Conservation (phyloP, 140 eudicot genomes). For the Senecio squalidus region DNA sequence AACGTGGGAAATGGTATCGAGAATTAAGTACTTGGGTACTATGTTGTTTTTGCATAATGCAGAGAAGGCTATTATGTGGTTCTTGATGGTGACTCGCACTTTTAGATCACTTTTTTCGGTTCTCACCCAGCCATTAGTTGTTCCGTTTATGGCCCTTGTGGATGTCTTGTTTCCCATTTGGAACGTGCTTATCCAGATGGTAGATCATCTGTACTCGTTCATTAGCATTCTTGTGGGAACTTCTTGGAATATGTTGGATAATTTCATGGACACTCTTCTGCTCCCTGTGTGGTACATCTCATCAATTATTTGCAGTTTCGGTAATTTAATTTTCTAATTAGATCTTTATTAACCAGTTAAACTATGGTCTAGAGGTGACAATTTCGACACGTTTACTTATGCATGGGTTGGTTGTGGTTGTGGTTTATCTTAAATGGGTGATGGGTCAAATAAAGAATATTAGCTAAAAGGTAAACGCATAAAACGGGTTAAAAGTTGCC, state of each 20-base stretch:
- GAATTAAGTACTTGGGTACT: constrained; percentile 87
- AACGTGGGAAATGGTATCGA: constrained; percentile 91
- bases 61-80: constrained; percentile 86
- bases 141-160: constrained; percentile 45
- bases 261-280: constrained; percentile 40
- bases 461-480: not conserved
- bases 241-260: constrained; percentile 44
- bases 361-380: not conserved
- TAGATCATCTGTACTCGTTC: constrained; percentile 36
- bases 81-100: constrained; percentile 59
- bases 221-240: constrained; percentile 48
- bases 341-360: not conserved
- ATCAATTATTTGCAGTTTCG: constrained; percentile 44
- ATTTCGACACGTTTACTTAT: not conserved
- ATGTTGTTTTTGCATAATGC: constrained; percentile 86
- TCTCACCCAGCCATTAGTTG: constrained; percentile 63
- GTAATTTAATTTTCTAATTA: constrained; percentile 33
- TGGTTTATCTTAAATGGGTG: constrained; percentile 5
- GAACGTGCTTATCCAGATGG: constrained; percentile 31
- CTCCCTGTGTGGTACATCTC: constrained; percentile 75
- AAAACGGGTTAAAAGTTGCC: not conserved
- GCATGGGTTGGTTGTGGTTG: not conserved
- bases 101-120: constrained; percentile 49
- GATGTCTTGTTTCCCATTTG: constrained; percentile 54
- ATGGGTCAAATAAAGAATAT: not conserved